Base-by-base conservation (phyloP, 208 protist species). In the Wallacemonas sp. region DNA sequence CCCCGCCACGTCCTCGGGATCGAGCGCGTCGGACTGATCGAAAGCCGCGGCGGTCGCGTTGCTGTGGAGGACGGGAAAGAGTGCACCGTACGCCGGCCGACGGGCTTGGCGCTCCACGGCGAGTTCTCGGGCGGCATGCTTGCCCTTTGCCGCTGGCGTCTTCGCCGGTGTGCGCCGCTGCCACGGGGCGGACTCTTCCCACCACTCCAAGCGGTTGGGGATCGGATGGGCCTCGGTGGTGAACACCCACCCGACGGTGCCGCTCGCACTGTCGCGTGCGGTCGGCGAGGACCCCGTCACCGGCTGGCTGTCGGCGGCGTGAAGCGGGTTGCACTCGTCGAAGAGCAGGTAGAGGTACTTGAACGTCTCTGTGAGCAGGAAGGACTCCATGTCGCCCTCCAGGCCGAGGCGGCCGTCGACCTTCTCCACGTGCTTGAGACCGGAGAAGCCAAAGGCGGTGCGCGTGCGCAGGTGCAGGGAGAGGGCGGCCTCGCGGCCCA, bases 291-390 rank as follows among this genome's bases (percentile, higher is more conserved):
- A n/a, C n/a, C n/a, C n/a, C n/a, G n/a, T n/a, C n/a, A n/a, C n/a
- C n/a, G n/a, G n/a, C 42, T 45, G 22, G 48, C 8, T 39, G 22
- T 67, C 67, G 26, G 61, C 52, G 16, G 73, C 18, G 57, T 86
- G 75, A 10, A 81, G 22, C 18, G 52, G 41, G 36, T 73, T 80
- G 52, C 67, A 72, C 67, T 87, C 81, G 49, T 86, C 76, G 67
- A 98, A 99, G 14, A 98, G 65, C n/a, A 98, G 72, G 61, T 91
- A 98, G 20, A 99, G 77, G 70, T 99, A 99, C 70, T 99, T 98
- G 33, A 98, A 72, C n/a, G 97, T 99, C 72, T 99, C 97, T 0
- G 87, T 73, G 16, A 98, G 52, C 31, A 98, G 87, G 72, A 98
- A 99, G 50, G 80, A 93, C 50, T 99, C 94, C 95, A 98, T 98